A percentile compares a stretch with the other conserved stretches of the same genome.
These are phyloP conservation scores for Balansia obtecta DNA, from an alignment of 2,329 filamentous ascomycete species.

Conservation along the genomic window DNA sequence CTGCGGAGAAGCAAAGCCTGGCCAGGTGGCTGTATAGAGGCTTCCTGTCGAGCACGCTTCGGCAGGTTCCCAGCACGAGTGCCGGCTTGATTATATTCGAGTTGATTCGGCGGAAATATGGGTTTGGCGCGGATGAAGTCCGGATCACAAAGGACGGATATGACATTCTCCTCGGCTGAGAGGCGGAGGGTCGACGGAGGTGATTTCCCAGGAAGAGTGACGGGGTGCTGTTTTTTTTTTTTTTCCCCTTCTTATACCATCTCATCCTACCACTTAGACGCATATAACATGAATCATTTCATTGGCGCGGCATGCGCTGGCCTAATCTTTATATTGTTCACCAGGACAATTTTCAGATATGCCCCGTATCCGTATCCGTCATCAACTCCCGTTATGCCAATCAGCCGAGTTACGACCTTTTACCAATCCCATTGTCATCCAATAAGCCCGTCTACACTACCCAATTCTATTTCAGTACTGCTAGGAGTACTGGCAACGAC, in stretches of 20 bases:
- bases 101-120: slow-evolving; percentile 61
- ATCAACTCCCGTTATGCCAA: no score
- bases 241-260: no score
- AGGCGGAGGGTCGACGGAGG: neutral
- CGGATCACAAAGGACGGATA: slow-evolving; percentile 57
- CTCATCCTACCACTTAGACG: no score
- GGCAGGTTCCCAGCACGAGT: slow-evolving; percentile 65
- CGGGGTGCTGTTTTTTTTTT: no score
- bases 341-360: no score
- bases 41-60: slow-evolving; percentile 60
- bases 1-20: slow-evolving; percentile 41
- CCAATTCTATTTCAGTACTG: neutral
- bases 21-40: slow-evolving; percentile 55
- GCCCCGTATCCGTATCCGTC: no score
- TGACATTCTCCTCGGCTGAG: slow-evolving; percentile 47
- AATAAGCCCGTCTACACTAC: neutral
- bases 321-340: no score
- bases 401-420: neutral
- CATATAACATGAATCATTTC: no score
- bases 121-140: slow-evolving; percentile 46
- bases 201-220: neutral
- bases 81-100: slow-evolving; percentile 72
- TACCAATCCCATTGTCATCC: neutral
- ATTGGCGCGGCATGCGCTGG: no score
- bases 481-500: no score